Percentiles rank a stretch among this genome's conserved stretches.
Evolutionary conservation across 2,329 filamentous ascomycete genomes (phyloP).

Genomic region (Aspergillus fischeri): DNA sequence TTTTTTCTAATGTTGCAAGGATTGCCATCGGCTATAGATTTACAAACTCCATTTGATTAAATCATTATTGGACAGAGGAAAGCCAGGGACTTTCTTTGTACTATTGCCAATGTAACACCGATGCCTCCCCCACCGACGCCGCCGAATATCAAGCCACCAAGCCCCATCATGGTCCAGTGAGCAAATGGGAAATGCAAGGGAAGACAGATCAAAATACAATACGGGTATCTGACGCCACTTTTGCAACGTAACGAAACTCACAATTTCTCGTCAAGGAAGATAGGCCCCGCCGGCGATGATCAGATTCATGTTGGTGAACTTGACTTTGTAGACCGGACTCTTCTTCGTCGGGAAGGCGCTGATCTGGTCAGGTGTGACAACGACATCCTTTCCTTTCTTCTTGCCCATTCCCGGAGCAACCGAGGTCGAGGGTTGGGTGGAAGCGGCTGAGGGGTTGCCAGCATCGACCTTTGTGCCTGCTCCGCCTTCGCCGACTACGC

Average conservation of each 20-base stretch:
- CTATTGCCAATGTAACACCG: conserved; percentile 5
- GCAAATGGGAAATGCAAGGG: background rate
- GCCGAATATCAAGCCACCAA: background rate
- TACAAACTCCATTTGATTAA: background rate
- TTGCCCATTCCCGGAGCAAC: conserved; percentile 41
- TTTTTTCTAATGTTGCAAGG: background rate
- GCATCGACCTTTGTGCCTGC: conserved; percentile 50
- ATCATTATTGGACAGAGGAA: background rate
- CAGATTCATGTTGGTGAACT: conserved; percentile 93
- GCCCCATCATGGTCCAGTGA: background rate
- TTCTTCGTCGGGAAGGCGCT: conserved; percentile 95
- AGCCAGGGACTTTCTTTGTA: background rate
- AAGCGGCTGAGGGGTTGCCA: conserved; percentile 45
- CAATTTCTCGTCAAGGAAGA: conserved; percentile 42
- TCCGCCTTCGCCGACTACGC: conserved; percentile 48
- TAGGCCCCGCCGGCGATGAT: conserved; percentile 77
- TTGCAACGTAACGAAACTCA: conserved; percentile 9
- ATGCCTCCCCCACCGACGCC: conserved; percentile 11
- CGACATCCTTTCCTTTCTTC: conserved; percentile 87
- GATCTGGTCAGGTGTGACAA: conserved; percentile 89
- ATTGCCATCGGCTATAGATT: background rate
- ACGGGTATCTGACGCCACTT: conserved; percentile 18
- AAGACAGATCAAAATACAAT: background rate
- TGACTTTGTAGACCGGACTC: conserved; percentile 86
- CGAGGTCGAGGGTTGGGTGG: conserved; percentile 42